phyloP scores from a whole-genome alignment of 2,329 filamentous ascomycete species.

The Colletotrichum eremochloae region DNA sequence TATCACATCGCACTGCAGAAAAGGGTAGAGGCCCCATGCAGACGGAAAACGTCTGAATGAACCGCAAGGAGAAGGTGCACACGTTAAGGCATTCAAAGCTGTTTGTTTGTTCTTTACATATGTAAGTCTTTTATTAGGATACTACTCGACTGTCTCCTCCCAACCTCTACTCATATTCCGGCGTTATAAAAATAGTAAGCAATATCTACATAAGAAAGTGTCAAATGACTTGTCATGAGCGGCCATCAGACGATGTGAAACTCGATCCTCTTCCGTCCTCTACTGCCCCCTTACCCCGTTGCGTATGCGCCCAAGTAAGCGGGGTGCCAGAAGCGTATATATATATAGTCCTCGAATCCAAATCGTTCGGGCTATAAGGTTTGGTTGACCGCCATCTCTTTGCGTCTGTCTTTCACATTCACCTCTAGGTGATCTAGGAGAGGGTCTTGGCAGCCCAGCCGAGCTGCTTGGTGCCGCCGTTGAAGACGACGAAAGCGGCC shows the following conservation, averaged over 20 bases:
- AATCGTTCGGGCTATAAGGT: neutral
- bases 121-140: neutral
- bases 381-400: neutral
- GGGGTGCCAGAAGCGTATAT: too few species aligned
- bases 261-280: conserved; percentile 10
- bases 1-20: conserved; percentile 20
- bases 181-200: neutral
- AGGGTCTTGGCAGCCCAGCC: conserved; percentile 54
- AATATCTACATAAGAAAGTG: conserved; percentile 28
- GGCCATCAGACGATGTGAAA: neutral
- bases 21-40: neutral
- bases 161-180: conserved; percentile 15
- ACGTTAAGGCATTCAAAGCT: neutral
- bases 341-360: conserved; percentile 7
- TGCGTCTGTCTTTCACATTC: neutral
- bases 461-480: conserved; percentile 55
- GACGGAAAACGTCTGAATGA: neutral
- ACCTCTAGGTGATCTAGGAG: conserved; percentile 10
- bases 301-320: too few species aligned
- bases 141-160: conserved; percentile 8
- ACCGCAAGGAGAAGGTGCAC: conserved; percentile 1
- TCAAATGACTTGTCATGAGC: conserved; percentile 3
- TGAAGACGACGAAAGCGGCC: conserved; percentile 72
- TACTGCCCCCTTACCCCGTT: too few species aligned
- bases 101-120: neutral